Base-by-base conservation (phyloP, 2,329 filamentous ascomycete species). In the Cercospora sp. region DNA sequence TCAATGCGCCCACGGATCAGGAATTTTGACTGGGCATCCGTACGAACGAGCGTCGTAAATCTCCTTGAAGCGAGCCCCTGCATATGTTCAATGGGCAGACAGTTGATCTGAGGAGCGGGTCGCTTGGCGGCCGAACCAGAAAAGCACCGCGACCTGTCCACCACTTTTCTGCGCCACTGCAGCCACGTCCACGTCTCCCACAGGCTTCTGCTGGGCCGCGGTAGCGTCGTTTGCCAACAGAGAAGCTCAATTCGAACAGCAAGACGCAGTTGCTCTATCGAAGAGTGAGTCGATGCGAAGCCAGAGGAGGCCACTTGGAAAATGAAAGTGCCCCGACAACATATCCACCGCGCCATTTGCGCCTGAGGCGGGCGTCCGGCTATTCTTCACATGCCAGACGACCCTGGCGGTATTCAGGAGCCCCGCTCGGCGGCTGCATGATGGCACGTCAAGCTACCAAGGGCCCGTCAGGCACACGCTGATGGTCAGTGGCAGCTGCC, bases 101-200 rank as follows among this genome's bases (percentile, higher is more conserved):
- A 24, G 24, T 30, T 28, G 12, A 53, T n/a, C 18, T 51, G 45
- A 40, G 21, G 18, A 24, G 45, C 45, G 45, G 45, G 24, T 53
- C 49, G 49, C 24, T 53, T 28, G 24, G n/a, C 24, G 24, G 49
- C 49, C 49, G 21, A 28, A 32, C 30, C 16, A 59, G 28, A 37
- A 26, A 10, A 59, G 55, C 26, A 18, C 55, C 8, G 55, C 55
- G 55, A 37, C 32, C 9, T 59, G 55, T 59, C 55, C 55, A 59
- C 55, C 55, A 59, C 55, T 59, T 59, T 59, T 59, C 55, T 18
- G 55, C n/a, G 30, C 55, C 55, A 59, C 55, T 59, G 9, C 55
- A 6, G n/a, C 26, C n/a, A 10, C 55, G 30, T 58, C 28, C 55
- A 58, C 5, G 55, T 58, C 55, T 58, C 16, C 28, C 32, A 28